Percentiles rank a stretch among this genome's conserved stretches.
phyloP scores from a whole-genome alignment of 163 green algal genomes.

The Trebouxiophyceae sp. region DNA sequence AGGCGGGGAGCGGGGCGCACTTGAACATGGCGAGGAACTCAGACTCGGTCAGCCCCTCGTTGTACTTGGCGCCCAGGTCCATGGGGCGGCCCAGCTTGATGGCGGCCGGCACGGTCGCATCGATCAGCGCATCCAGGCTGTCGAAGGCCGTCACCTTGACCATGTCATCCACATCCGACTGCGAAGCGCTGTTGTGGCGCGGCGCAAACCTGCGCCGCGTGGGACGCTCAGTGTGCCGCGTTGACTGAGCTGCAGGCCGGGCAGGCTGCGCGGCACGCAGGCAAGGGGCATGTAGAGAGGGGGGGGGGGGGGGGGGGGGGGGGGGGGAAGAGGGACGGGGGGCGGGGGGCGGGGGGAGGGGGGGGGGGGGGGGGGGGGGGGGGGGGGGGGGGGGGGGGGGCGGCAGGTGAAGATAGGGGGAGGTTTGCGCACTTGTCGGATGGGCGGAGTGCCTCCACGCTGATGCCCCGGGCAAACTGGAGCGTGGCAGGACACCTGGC shows the following conservation, averaged over 20 bases:
- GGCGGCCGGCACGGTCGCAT: conserved; percentile 86
- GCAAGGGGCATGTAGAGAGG: no score
- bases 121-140: conserved; percentile 79
- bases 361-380: no score
- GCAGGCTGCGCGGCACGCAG: no score
- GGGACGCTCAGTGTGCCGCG: no score
- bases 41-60: conserved; percentile 77
- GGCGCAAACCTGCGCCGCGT: conserved; percentile 92
- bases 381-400: no score
- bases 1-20: no score
- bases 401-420: no score
- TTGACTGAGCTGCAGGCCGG: no score
- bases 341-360: no score
- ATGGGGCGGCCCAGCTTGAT: conserved; percentile 78
- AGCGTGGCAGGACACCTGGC: no score
- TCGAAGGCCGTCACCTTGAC: conserved; percentile 71
- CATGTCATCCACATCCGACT: conserved; percentile 78
- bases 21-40: conserved; percentile 89
- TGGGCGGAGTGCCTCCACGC: conserved; percentile 49
- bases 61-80: conserved; percentile 81
- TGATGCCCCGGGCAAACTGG: conserved; percentile 47
- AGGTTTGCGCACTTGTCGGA: conserved; percentile 65
- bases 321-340: no score
- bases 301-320: no score
- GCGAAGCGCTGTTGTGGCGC: conserved; percentile 87